phyloP scores from a whole-genome alignment of 805 yeast species.

The Wickerhamomyces strasburgensis region DNA sequence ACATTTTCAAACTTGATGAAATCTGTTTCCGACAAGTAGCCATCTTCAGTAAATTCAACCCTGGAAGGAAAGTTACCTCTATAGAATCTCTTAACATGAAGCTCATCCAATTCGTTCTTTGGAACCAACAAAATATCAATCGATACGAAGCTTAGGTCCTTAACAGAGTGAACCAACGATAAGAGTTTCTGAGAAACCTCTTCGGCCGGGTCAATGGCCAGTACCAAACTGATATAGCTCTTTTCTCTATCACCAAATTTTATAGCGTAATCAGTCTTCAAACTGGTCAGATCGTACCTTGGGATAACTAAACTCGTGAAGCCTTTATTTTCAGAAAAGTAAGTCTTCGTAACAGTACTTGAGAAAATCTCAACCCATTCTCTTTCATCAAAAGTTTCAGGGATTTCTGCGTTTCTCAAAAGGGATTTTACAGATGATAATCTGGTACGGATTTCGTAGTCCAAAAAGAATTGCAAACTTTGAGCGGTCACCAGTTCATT shows the following conservation, averaged over 20 bases:
- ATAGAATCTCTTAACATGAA: constrained; percentile 57
- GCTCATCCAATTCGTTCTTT: constrained; percentile 32
- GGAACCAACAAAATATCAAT: constrained; percentile 59
- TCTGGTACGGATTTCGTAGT: constrained; percentile 45
- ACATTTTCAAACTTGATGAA: constrained; percentile 37
- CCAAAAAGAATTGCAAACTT: constrained; percentile 36
- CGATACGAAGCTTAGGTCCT: constrained; percentile 44
- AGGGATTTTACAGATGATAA: constrained; percentile 29
- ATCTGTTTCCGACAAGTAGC: constrained; percentile 23
- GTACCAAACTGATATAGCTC: constrained; percentile 47
- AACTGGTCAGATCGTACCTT: constrained; percentile 40
- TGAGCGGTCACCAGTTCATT: constrained; percentile 20
- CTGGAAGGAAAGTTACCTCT: constrained; percentile 37
- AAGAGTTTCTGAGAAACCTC: constrained; percentile 63
- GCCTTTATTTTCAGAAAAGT: constrained; percentile 28
- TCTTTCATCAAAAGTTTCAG: constrained; percentile 16
- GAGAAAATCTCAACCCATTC: constrained; percentile 47
- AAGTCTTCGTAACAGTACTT: constrained; percentile 40
- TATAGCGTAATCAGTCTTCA: constrained; percentile 19
- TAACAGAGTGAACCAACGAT: constrained; percentile 40
- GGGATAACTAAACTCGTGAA: constrained; percentile 36
- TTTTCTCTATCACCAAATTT: constrained; percentile 21
- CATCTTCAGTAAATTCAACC: constrained; percentile 26
- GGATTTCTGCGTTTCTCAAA: constrained; percentile 17
- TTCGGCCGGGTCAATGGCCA: constrained; percentile 67